Conservation (phyloP, 345 rosid genomes). For the Eutrema japonicum region DNA sequence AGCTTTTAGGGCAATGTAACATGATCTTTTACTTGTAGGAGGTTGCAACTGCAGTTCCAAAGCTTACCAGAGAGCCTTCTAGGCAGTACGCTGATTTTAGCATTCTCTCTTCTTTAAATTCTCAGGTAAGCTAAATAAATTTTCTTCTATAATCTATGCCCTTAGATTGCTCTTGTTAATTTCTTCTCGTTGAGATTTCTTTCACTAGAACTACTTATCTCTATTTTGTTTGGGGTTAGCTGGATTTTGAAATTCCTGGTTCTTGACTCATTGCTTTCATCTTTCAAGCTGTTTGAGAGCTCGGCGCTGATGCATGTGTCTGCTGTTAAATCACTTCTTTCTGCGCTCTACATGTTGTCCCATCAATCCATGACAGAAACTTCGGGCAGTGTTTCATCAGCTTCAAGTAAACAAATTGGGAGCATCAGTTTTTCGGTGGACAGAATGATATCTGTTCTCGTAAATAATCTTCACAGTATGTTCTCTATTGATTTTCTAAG, state of each 20-base stretch:
- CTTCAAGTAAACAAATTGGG: constrained; percentile 76
- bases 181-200: constrained; percentile 17
- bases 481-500: constrained; percentile 32
- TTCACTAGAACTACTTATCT: constrained; percentile 14
- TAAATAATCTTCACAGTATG: constrained; percentile 95
- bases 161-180: constrained; percentile 21
- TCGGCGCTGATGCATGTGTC: constrained; percentile 94
- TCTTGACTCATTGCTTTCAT: constrained; percentile 52
- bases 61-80: constrained; percentile 76
- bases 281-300: constrained; percentile 90
- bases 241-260: constrained; percentile 28
- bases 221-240: constrained; percentile 20
- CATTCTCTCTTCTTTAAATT: constrained; percentile 91
- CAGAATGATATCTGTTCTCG: constrained; percentile 90
- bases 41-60: constrained; percentile 70
- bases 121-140: constrained; percentile 64
- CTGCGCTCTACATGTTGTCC: constrained; percentile 81
- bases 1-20: constrained; percentile 12
- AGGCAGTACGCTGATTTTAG: constrained; percentile 82
- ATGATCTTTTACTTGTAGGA: constrained; percentile 59
- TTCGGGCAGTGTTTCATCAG: constrained; percentile 70
- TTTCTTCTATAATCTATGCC: constrained; percentile 14
- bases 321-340: constrained; percentile 95
- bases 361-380: constrained; percentile 82
- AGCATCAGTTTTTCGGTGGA: constrained; percentile 89